A percentile compares a stretch with the other conserved stretches of the same genome.
These are phyloP conservation scores for Syzygium jambos DNA, from an alignment of 345 rosid species.

Conservation along the genomic window DNA sequence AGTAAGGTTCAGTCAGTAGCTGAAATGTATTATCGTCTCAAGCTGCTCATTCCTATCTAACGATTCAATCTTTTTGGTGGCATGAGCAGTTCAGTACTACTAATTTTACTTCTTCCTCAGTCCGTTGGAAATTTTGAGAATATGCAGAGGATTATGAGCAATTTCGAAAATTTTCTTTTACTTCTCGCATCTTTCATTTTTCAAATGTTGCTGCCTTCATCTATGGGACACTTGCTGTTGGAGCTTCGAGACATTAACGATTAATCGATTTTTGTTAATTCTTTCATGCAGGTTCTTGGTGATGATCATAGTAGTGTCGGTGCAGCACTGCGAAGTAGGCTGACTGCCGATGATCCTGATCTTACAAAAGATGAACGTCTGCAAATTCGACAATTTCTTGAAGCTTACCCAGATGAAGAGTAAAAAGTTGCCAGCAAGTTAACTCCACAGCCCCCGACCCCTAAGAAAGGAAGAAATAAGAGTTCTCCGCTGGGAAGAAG, in stretches of 20 bases:
- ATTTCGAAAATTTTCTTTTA: not conserved
- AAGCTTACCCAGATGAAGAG: slow-evolving; percentile 35
- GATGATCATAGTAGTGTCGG: slow-evolving; percentile 28
- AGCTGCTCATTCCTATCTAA: not conserved
- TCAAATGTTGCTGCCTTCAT: not conserved
- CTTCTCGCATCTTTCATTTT: not conserved
- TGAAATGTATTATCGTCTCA: not conserved
- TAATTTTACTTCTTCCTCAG: not conserved
- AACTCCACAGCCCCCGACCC: not conserved
- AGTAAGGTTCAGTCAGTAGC: slow-evolving; percentile 23
- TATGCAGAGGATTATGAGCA: not conserved
- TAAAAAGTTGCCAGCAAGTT: not conserved
- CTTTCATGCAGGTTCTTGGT: slow-evolving; percentile 34
- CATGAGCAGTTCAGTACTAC: not conserved
- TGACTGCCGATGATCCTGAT: slow-evolving; percentile 47
- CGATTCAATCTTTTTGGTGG: not conserved
- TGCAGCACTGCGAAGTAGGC: slow-evolving; percentile 38
- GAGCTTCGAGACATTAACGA: not conserved
- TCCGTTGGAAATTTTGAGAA: not conserved
- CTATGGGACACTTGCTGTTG: not conserved
- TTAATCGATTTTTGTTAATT: not conserved
- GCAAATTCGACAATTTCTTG: slow-evolving; percentile 50
- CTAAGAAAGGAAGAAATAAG: not conserved
- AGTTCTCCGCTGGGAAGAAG: not conserved
- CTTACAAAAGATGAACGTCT: slow-evolving; percentile 47